Percentiles rank a stretch among this genome's conserved stretches.
Conservation (phyloP, 768 basidiomycete species). For the Kwoniella bestiolae region DNA sequence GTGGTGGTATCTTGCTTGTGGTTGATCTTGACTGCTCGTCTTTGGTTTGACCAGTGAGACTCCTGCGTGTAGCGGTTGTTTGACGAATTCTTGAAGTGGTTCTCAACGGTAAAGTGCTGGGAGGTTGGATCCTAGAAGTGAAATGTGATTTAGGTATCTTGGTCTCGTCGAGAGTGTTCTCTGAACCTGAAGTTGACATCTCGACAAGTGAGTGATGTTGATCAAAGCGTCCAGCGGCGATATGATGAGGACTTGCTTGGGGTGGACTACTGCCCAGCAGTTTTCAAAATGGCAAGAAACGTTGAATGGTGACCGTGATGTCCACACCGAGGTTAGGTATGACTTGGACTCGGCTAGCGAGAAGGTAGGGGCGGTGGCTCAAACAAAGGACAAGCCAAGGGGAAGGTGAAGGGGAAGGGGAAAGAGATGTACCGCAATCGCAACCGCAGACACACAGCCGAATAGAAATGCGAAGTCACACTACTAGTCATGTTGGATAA, state of each 20-base stretch:
- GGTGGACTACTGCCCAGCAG: background rate
- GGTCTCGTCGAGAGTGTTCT: background rate
- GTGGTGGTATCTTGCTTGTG: background rate
- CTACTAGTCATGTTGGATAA: background rate
- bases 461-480: background rate
- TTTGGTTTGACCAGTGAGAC: too few species aligned
- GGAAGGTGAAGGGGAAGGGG: too few species aligned
- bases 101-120: background rate
- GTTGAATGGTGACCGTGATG: too few species aligned
- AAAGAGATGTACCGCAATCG: background rate
- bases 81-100: background rate
- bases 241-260: background rate
- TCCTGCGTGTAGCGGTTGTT: background rate
- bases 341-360: background rate
- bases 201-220: background rate
- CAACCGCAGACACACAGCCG: too few species aligned
- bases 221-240: background rate
- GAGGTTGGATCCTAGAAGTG: conserved; percentile 4
- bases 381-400: background rate
- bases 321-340: too few species aligned
- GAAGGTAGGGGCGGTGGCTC: background rate
- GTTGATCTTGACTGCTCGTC: too few species aligned
- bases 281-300: too few species aligned
- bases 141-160: background rate
- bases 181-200: background rate